Evolutionary conservation across 371 early-diverging fungal species (phyloP), one percentile per base, ranked within the genome.

Genomic region (Coemansia sp.): DNA sequence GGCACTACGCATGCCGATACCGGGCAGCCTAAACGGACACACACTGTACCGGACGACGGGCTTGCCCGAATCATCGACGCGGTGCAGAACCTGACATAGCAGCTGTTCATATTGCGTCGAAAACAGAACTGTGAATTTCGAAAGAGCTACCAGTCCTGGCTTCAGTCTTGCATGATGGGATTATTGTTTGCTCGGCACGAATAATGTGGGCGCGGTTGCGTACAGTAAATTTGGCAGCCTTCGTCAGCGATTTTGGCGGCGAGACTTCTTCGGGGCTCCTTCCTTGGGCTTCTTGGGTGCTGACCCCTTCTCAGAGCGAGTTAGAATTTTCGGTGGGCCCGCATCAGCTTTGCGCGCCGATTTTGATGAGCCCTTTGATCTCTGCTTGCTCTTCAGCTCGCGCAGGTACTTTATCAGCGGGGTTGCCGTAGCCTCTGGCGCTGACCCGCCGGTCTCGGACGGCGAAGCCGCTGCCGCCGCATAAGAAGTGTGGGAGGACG

Each of bases 371-470:
- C 36, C 36, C 35, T 47, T 60, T 7, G 49, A n/a, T 38, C 16
- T 36, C 5, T 30, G 40, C 39, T 52, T 55, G 38, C 38, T 36
- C 67, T 72, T 72, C 16, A 72, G 34, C 48, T 59, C 63, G 57
- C 68, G 72, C 68, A 72, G 34, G 42, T 72, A 59, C 20, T 51
- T 38, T 40, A 72, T 68, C 30, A 72, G 68, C 31, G 72, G 72
- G 14, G 70, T 70, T n/a, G 51, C 56, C 3, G 47, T 45, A 31
- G 20, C 34, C 45, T 30, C 61, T 9, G 38, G 26, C 1, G 11
- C 31, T 7, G 48, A 6, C 6, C 49, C 60, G 12, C 8, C 39
- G 6, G 56, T 40, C 4, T 31, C 52, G 14, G 47, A 55, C 8
- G 34, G 9, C 41, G 30, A 47, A 11, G 34, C 49, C 2, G 63